phyloP scores from a whole-genome alignment of 2,329 filamentous ascomycete genomes.

The Penicillium brasilianum region DNA sequence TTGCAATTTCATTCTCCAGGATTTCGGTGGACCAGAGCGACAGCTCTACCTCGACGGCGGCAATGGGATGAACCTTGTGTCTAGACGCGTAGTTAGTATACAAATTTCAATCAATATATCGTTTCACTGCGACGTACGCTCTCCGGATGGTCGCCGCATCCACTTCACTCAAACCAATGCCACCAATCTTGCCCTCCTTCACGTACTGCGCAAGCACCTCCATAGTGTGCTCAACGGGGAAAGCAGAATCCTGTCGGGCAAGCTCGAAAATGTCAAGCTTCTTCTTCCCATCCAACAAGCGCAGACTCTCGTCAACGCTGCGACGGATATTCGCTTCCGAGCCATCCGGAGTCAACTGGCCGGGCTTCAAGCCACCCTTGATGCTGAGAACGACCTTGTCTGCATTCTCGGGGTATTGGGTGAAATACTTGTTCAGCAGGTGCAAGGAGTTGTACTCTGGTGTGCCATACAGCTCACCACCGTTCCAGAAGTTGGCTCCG shows the following conservation, averaged over 20 bases:
- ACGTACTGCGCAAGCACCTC: constrained; percentile 45
- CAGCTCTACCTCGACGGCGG: constrained; percentile 65
- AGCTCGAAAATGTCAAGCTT: constrained; percentile 66
- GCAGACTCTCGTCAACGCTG: constrained; percentile 64
- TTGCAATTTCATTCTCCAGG: constrained; percentile 62
- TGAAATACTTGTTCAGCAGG: constrained; percentile 66
- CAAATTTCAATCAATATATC: constrained; percentile 6
- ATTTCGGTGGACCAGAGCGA: constrained; percentile 63
- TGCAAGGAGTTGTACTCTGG: constrained; percentile 63
- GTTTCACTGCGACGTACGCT: constrained; percentile 36
- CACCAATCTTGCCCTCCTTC: constrained; percentile 52
- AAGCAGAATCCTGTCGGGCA: constrained; percentile 60
- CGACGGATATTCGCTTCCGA: constrained; percentile 60
- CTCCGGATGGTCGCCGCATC: constrained; percentile 52
- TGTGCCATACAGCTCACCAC: constrained; percentile 68
- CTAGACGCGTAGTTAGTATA: constrained; percentile 42
- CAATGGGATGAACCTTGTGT: constrained; percentile 60
- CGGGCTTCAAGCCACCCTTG: constrained; percentile 60
- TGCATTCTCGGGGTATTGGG: constrained; percentile 67
- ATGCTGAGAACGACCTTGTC: constrained; percentile 65
- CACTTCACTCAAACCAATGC: constrained; percentile 51
- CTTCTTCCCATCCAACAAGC: constrained; percentile 60
- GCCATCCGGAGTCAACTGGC: constrained; percentile 53
- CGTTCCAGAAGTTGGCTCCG: constrained; percentile 64
- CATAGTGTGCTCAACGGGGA: constrained; percentile 55